phyloP scores from a whole-genome alignment of 768 basidiomycete genomes.

The Cystobasidiopsis lactophilus region DNA sequence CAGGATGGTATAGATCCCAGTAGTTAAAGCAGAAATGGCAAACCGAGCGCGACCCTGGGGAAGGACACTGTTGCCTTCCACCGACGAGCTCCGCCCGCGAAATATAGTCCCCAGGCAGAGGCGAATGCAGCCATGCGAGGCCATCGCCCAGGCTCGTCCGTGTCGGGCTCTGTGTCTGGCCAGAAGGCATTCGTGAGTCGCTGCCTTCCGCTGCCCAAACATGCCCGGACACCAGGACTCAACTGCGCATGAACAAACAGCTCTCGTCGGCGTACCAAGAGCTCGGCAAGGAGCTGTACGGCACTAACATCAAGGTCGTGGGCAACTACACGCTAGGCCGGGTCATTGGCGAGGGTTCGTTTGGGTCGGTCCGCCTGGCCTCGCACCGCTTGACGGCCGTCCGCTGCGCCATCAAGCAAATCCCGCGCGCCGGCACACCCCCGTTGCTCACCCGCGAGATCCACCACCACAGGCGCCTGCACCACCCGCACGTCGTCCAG shows the following conservation, averaged over 20 bases:
- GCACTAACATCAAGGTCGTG: slow-evolving; percentile 66
- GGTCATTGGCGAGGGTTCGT: slow-evolving; percentile 93
- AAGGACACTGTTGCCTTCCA: too few species aligned
- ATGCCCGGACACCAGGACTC: too few species aligned
- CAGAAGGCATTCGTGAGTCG: background rate
- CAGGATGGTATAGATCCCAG: too few species aligned
- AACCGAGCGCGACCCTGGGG: too few species aligned
- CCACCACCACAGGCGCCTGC: slow-evolving; percentile 89
- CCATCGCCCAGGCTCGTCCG: too few species aligned
- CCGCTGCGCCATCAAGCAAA: slow-evolving; percentile 91
- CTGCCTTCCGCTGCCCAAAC: background rate
- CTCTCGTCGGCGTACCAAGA: slow-evolving; percentile 92
- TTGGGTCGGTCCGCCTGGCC: slow-evolving; percentile 85
- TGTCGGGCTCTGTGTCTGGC: background rate
- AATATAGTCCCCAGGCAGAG: too few species aligned
- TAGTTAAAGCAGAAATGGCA: too few species aligned
- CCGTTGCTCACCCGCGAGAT: slow-evolving; percentile 85
- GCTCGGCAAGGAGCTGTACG: slow-evolving; percentile 85
- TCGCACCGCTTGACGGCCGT: slow-evolving; percentile 78
- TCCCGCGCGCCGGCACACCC: slow-evolving; percentile 41
- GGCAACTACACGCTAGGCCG: slow-evolving; percentile 86
- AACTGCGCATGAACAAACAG: too few species aligned
- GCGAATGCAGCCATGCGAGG: too few species aligned
- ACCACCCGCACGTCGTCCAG: slow-evolving; percentile 85
- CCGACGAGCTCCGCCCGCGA: too few species aligned